Percentiles rank a stretch among this genome's conserved stretches.
These are phyloP conservation scores for Phytophthora litchii DNA, from an alignment of 352 stramenopile species.

Conservation along the genomic window DNA sequence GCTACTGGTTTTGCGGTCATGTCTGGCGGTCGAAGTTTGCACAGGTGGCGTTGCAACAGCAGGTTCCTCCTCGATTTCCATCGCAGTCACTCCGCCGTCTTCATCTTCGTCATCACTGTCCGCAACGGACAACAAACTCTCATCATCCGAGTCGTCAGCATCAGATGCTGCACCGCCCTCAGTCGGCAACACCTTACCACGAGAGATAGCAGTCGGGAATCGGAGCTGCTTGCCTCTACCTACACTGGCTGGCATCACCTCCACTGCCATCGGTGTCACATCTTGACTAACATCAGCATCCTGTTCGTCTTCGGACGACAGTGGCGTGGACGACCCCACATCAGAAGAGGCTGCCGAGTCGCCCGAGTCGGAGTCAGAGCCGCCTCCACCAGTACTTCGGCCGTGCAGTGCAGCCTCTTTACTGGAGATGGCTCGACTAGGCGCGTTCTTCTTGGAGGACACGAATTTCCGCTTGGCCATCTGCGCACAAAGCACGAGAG, in stretches of 20 bases:
- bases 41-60: conserved; percentile 11
- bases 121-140: conserved; percentile 74
- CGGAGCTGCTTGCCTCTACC: conserved; percentile 81
- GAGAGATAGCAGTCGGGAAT: conserved; percentile 71
- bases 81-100: conserved; percentile 22
- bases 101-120: conserved; percentile 72
- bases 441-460: conserved; percentile 88
- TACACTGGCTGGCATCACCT: conserved; percentile 75
- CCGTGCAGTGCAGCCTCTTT: conserved; percentile 81
- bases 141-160: conserved; percentile 67
- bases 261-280: conserved; percentile 45
- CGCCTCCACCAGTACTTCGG: conserved; percentile 31
- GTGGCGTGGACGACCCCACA: conserved; percentile 39
- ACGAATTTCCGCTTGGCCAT: conserved; percentile 89
- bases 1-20: conserved; percentile 24
- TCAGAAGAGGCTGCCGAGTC: conserved; percentile 46
- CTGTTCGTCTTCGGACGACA: conserved; percentile 45
- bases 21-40: conserved; percentile 7
- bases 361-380: conserved; percentile 29
- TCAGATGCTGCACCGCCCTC: conserved; percentile 46
- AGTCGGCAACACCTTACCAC: conserved; percentile 65
- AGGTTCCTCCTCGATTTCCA: conserved; percentile 40
- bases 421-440: conserved; percentile 78
- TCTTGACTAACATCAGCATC: conserved; percentile 37
- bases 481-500: conserved; percentile 14